These are phyloP conservation scores for Dioszegia crocea DNA, from an alignment of 768 basidiomycete species.

Conservation along the genomic window DNA sequence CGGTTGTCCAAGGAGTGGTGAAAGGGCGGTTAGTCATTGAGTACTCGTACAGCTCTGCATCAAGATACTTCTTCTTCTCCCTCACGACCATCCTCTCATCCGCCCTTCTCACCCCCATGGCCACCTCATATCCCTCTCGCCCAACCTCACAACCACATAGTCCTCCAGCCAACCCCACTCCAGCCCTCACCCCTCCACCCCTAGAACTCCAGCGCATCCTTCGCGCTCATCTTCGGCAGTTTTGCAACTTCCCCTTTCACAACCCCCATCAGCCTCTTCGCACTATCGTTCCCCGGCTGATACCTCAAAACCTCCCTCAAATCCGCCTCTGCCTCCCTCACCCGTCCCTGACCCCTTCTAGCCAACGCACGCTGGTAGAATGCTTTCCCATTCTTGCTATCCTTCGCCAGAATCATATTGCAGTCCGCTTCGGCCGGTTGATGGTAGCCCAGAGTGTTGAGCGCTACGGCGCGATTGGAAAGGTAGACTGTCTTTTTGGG, in stretches of 20 bases:
- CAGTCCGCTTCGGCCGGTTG: conserved; percentile 47
- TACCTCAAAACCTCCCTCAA: conserved; percentile 33
- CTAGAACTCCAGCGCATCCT: conserved; percentile 36
- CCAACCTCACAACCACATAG: no score
- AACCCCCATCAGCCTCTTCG: conserved; percentile 30
- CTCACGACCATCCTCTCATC: no score
- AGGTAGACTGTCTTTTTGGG: conserved; percentile 49
- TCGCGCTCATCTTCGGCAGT: conserved; percentile 26
- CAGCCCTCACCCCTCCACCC: neutral
- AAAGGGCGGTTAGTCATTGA: no score
- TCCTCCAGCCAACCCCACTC: neutral
- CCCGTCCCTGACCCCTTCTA: conserved; percentile 38
- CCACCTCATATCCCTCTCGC: no score
- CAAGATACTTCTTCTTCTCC: no score
- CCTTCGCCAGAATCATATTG: conserved; percentile 35
- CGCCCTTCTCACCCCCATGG: no score
- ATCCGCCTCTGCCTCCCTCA: conserved; percentile 45
- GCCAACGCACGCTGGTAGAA: conserved; percentile 47
- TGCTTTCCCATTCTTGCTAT: conserved; percentile 47
- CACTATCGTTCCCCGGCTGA: conserved; percentile 37
- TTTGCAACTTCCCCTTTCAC: conserved; percentile 29
- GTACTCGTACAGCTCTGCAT: no score
- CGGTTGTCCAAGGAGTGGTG: no score
- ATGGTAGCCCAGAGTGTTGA: conserved; percentile 43
- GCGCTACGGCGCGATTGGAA: conserved; percentile 48